Evolutionary conservation across 2,329 filamentous ascomycete species (phyloP).

Genomic region (Laburnicola sp.): DNA sequence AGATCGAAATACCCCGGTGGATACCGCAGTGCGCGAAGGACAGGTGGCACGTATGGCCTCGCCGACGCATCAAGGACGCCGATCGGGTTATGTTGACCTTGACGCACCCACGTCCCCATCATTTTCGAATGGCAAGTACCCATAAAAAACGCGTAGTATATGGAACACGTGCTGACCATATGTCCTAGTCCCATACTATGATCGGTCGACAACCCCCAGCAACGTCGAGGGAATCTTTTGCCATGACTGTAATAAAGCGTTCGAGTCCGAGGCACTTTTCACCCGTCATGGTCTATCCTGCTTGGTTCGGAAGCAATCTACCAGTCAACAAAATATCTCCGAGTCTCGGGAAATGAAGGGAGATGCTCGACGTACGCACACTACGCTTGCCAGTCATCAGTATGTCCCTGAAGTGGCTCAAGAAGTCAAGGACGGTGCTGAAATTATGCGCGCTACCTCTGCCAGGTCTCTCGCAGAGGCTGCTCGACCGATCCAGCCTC

Average conservation of each 20-base stretch:
- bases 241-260: slow-evolving; percentile 25
- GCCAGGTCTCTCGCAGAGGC: not conserved
- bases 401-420: not conserved
- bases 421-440: too few species aligned
- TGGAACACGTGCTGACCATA: not conserved
- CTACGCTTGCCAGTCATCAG: not conserved
- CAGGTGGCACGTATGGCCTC: too few species aligned
- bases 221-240: slow-evolving; percentile 17
- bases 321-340: not conserved
- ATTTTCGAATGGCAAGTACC: not conserved
- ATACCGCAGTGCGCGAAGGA: too few species aligned
- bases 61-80: not conserved
- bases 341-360: not conserved
- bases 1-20: not conserved
- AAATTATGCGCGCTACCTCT: not conserved
- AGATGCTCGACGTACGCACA: not conserved
- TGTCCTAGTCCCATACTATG: not conserved
- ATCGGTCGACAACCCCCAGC: slow-evolving; percentile 11
- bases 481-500: not conserved
- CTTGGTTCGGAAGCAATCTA: not conserved
- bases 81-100: slow-evolving; percentile 12
- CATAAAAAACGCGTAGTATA: not conserved
- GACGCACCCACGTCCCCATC: slow-evolving; percentile 5
- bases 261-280: slow-evolving; percentile 18
- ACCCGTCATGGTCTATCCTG: slow-evolving; percentile 32